Conservation (phyloP, 805 yeast species). For the Kurtzmaniella fragi region DNA sequence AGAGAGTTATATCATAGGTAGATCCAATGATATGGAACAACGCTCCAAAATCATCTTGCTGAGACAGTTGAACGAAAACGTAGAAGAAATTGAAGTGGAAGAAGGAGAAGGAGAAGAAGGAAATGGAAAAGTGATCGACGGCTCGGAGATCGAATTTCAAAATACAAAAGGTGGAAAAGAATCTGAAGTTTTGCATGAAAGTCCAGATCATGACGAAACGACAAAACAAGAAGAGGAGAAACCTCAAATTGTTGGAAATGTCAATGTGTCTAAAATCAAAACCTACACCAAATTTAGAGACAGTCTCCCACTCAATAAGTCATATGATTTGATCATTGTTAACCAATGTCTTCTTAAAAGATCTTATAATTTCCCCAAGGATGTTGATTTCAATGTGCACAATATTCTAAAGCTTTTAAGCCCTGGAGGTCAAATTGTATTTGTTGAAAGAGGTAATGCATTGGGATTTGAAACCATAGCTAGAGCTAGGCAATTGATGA, state of each 20-base stretch:
- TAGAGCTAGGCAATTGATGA: constrained; percentile 81
- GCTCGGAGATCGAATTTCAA: not conserved
- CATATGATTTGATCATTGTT: constrained; percentile 79
- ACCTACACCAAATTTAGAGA: constrained; percentile 53
- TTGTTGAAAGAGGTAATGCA: constrained; percentile 87
- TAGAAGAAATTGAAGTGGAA: constrained; percentile 11
- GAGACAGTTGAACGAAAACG: constrained; percentile 53
- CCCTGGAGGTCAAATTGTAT: constrained; percentile 75
- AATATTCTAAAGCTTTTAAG: constrained; percentile 54
- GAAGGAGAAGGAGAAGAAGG: constrained; percentile 7
- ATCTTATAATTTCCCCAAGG: constrained; percentile 58
- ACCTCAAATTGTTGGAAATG: constrained; percentile 31
- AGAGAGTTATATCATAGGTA: constrained; percentile 69
- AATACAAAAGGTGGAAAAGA: constrained; percentile 5
- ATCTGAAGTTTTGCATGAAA: not conserved
- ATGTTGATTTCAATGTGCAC: constrained; percentile 65
- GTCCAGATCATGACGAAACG: constrained; percentile 5
- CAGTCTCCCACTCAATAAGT: constrained; percentile 44
- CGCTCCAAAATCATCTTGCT: constrained; percentile 75
- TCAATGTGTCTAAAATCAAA: constrained; percentile 52
- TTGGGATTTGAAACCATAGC: constrained; percentile 85
- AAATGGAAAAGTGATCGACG: not conserved
- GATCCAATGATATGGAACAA: constrained; percentile 61
- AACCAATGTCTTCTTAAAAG: constrained; percentile 70
- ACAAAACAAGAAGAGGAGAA: constrained; percentile 11